Evolutionary conservation across 1,284 basidiomycete genomes (phyloP).

Genomic region (Austropuccinia psidii): DNA sequence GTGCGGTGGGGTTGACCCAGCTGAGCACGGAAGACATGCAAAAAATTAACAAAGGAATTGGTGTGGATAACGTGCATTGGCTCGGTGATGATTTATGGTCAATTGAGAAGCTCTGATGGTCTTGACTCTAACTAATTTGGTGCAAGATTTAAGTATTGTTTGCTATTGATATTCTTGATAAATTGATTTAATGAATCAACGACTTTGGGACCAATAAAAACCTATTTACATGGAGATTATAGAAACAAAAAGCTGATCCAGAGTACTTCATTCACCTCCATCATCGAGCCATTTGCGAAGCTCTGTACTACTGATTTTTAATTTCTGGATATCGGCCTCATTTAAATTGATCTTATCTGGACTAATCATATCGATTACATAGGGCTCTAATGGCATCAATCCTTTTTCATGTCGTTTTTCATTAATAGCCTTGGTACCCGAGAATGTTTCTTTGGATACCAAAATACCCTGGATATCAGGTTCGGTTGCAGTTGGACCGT

Average conservation of each 20-base stretch:
- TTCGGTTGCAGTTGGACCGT: constrained; percentile 77
- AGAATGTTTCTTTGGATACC: constrained; percentile 72
- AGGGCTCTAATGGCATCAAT: constrained; percentile 29
- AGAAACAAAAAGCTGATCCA: background rate
- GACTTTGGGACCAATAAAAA: too few species aligned
- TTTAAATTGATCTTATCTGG: background rate
- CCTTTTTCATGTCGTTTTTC: constrained; percentile 37
- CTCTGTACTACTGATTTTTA: constrained; percentile 27
- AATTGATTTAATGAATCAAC: too few species aligned
- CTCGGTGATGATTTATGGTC: constrained; percentile 87
- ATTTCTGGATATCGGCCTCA: background rate
- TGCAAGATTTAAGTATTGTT: background rate
- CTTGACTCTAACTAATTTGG: too few species aligned
- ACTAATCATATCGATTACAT: constrained; percentile 38
- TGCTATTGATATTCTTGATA: background rate
- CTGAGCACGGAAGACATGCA: constrained; percentile 81
- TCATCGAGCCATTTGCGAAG: constrained; percentile 3
- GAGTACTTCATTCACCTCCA: background rate
- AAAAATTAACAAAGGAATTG: constrained; percentile 78
- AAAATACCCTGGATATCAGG: constrained; percentile 75
- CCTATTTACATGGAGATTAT: too few species aligned
- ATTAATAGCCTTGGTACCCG: constrained; percentile 65
- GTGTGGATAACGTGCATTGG: constrained; percentile 75
- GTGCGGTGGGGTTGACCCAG: constrained; percentile 77
- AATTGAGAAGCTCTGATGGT: constrained; percentile 55